These are phyloP conservation scores for Phytophthora syringae DNA, from an alignment of 352 stramenopile species.

Conservation along the genomic window DNA sequence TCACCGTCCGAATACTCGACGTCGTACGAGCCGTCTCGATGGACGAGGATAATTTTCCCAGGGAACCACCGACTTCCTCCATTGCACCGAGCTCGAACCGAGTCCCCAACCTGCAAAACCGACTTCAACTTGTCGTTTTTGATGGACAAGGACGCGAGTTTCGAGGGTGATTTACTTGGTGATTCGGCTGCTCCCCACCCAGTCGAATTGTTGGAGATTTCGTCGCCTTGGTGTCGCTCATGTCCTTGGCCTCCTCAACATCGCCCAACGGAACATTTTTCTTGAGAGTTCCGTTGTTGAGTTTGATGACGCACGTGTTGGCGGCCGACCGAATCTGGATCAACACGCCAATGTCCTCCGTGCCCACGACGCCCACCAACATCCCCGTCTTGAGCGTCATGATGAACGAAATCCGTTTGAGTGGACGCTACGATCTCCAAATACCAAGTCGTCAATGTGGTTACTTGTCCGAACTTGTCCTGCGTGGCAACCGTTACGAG, in stretches of 20 bases:
- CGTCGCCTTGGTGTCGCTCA: slow-evolving; percentile 6
- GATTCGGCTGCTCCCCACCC: slow-evolving; percentile 7
- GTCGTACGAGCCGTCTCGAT: slow-evolving; percentile 68
- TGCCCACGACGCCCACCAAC: slow-evolving; percentile 59
- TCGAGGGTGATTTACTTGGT: slow-evolving; percentile 14
- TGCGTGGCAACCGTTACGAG: slow-evolving; percentile 21
- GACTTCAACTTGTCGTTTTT: slow-evolving; percentile 18
- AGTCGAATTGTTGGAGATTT: slow-evolving; percentile 46
- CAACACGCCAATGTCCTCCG: slow-evolving; percentile 60
- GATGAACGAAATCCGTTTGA: slow-evolving; percentile 3
- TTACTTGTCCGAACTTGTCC: not conserved
- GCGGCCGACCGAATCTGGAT: slow-evolving; percentile 68
- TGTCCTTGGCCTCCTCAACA: slow-evolving; percentile 55
- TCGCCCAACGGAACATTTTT: slow-evolving; percentile 76
- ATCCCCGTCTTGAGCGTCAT: slow-evolving; percentile 65
- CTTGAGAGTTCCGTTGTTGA: slow-evolving; percentile 64
- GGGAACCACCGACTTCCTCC: slow-evolving; percentile 64
- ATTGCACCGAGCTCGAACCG: slow-evolving; percentile 63
- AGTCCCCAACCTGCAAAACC: slow-evolving; percentile 21
- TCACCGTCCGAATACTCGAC: slow-evolving; percentile 71
- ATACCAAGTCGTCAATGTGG: not conserved
- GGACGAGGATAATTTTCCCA: slow-evolving; percentile 62
- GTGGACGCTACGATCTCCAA: slow-evolving; percentile 14
- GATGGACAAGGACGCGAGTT: slow-evolving; percentile 31
- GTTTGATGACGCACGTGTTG: slow-evolving; percentile 75